Percentiles rank a stretch among this genome's conserved stretches.
phyloP scores from a whole-genome alignment of 306 rosid species.

The Betula pendula region DNA sequence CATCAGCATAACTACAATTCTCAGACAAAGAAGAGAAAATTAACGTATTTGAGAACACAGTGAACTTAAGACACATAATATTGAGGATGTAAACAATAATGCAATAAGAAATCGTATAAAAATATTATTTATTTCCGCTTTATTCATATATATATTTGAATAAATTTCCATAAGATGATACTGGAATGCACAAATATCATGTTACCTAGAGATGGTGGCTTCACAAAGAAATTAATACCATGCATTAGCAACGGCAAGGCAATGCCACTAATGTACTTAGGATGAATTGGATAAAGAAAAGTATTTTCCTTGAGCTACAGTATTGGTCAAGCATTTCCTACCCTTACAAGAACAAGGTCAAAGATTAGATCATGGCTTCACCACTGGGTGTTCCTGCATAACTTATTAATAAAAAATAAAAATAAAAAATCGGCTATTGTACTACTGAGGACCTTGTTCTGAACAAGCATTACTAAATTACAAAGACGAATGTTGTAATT shows the following conservation, averaged over 20 bases:
- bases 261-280: too few relatives aligned
- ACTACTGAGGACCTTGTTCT: not conserved
- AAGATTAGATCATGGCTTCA: not conserved
- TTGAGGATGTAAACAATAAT: not conserved
- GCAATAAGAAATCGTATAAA: not conserved
- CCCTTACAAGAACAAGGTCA: not conserved
- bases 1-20: constrained; percentile 84
- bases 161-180: not conserved
- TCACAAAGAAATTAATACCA: not conserved
- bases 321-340: not conserved
- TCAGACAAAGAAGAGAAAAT: constrained; percentile 26
- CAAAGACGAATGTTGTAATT: not conserved
- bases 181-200: not conserved
- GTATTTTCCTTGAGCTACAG: too few relatives aligned
- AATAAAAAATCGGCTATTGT: not conserved
- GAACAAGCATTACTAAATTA: not conserved
- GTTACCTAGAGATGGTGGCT: not conserved
- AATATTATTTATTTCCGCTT: not conserved
- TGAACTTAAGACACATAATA: not conserved
- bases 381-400: not conserved
- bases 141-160: not conserved
- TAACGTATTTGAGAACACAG: not conserved
- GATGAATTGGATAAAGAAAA: too few relatives aligned
- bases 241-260: too few relatives aligned
- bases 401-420: not conserved